Evolutionary conservation across 306 rosid genomes (phyloP).

Genomic region (Vicia villosa): DNA sequence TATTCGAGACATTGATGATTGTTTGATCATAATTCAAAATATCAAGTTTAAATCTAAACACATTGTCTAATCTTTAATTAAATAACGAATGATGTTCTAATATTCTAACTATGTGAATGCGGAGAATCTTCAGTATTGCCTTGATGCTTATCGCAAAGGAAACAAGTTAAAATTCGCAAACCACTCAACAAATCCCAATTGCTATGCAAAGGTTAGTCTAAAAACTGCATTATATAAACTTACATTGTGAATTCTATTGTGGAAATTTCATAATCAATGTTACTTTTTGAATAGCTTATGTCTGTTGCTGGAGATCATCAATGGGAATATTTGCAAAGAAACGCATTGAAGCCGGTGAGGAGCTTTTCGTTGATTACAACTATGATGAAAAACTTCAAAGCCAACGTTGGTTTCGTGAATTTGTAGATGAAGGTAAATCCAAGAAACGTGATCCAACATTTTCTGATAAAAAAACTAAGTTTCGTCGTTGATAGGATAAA

Average conservation of each 20-base stretch:
- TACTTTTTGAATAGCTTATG: conserved; percentile 53
- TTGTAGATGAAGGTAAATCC: conserved; percentile 33
- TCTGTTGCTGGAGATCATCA: conserved; percentile 80
- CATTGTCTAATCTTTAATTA: no score
- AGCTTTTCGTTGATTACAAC: conserved; percentile 76
- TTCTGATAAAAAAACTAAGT: conserved; percentile 65
- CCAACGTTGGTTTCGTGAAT: conserved; percentile 65
- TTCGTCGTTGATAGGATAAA: conserved; percentile 49
- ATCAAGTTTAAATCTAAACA: no score
- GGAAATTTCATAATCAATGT: background rate
- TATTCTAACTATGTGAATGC: no score
- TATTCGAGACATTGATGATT: no score
- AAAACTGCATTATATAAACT: background rate
- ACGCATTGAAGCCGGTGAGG: conserved; percentile 73
- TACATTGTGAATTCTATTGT: background rate
- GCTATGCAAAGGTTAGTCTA: conserved; percentile 68
- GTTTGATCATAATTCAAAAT: no score
- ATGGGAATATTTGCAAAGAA: conserved; percentile 84
- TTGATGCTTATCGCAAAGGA: conserved; percentile 85
- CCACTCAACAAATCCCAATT: conserved; percentile 78
- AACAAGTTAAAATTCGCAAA: conserved; percentile 88
- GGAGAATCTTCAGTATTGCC: conserved; percentile 53
- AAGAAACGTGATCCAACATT: conserved; percentile 51
- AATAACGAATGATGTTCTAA: no score
- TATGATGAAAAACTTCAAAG: conserved; percentile 46